phyloP scores from a whole-genome alignment of 2,329 filamentous ascomycete species.

The Lizonia empirigonia region DNA sequence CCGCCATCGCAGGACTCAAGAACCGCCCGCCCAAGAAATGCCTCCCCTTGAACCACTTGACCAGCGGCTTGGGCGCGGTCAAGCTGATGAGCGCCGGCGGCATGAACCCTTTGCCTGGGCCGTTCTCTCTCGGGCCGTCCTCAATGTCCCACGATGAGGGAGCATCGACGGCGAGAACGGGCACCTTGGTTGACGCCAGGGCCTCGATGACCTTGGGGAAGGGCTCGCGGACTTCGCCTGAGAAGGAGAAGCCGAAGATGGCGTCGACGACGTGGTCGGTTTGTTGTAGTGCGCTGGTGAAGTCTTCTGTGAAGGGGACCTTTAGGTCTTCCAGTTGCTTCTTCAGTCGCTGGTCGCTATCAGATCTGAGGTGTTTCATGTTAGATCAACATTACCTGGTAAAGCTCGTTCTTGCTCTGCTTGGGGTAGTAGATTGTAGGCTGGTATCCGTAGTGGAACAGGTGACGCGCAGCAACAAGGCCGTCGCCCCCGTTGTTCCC shows the following conservation, averaged over 20 bases:
- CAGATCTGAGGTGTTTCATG: neutral
- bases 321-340: constrained; percentile 84
- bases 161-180: constrained; percentile 87
- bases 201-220: constrained; percentile 82
- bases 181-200: constrained; percentile 72
- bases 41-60: constrained; percentile 79
- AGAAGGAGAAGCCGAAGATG: constrained; percentile 95
- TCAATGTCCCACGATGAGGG: constrained; percentile 96
- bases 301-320: constrained; percentile 84
- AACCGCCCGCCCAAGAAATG: constrained; percentile 96
- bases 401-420: constrained; percentile 85
- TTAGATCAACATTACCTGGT: constrained; percentile 63
- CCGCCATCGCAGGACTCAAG: constrained; percentile 74
- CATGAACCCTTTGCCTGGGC: constrained; percentile 79
- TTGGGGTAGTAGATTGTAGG: constrained; percentile 94
- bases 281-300: constrained; percentile 66
- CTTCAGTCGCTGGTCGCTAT: constrained; percentile 67
- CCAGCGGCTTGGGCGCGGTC: constrained; percentile 90
- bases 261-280: constrained; percentile 88
- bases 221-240: constrained; percentile 88
- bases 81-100: constrained; percentile 82
- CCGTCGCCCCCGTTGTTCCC: constrained; percentile 84
- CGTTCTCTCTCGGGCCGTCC: constrained; percentile 75
- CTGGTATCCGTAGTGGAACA: constrained; percentile 88
- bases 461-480: constrained; percentile 88